These are phyloP conservation scores for Coniosporium apollinis DNA, from an alignment of 495 filamentous ascomycete genomes.

Conservation along the genomic window DNA sequence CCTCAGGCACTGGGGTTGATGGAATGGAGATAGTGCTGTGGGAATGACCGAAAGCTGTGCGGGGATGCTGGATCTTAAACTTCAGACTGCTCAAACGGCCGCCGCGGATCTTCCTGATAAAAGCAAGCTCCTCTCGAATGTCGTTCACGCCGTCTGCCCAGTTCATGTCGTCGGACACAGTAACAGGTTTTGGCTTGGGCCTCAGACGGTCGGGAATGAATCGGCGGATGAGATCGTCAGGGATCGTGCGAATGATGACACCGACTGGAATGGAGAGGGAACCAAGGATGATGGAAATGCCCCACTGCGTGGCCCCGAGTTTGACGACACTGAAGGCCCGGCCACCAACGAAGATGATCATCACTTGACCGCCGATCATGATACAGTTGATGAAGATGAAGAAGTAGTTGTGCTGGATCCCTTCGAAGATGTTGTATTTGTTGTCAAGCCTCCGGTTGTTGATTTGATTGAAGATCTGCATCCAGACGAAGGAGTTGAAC, in stretches of 20 bases:
- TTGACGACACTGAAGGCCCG: conserved; percentile 45
- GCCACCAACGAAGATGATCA: conserved; percentile 67
- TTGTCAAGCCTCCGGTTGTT: conserved; percentile 81
- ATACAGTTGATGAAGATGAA: conserved; percentile 69
- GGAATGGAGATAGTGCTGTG: conserved; percentile 58
- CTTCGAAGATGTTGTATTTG: conserved; percentile 78
- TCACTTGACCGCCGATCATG: conserved; percentile 66
- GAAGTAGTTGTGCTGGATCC: conserved; percentile 59
- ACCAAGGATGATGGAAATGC: conserved; percentile 52
- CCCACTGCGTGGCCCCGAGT: conserved; percentile 56
- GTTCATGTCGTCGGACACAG: conserved; percentile 54
- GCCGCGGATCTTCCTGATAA: conserved; percentile 55
- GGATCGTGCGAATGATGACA: conserved; percentile 55
- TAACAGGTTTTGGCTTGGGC: conserved; percentile 18
- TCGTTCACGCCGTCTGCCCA: conserved; percentile 41
- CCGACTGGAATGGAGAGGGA: conserved; percentile 54
- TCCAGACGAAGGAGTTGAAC: conserved; percentile 89
- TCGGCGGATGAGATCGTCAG: conserved; percentile 43
- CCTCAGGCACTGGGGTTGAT: conserved; percentile 48
- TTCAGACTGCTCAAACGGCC: conserved; percentile 76
- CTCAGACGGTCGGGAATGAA: conserved; percentile 30
- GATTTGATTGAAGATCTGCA: conserved; percentile 87
- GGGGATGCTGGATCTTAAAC: conserved; percentile 67
- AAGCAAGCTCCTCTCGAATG: conserved; percentile 29
- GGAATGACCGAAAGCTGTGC: conserved; percentile 50